Base-by-base conservation (phyloP, 2,329 filamentous ascomycete species). In the Aspergillus proliferans region DNA sequence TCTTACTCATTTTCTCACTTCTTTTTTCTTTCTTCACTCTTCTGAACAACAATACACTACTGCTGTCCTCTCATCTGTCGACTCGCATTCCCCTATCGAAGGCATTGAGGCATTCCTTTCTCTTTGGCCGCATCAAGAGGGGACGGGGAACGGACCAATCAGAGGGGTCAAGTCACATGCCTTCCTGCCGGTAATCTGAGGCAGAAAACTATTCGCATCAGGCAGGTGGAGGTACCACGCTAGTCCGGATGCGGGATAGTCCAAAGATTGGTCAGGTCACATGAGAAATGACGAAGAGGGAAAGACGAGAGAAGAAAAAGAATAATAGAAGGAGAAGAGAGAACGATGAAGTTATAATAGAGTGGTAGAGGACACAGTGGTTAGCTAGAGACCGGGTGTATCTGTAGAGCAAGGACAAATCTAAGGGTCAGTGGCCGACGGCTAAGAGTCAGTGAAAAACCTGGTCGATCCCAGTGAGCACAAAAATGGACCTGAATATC, bases 131-230 rank as follows among this genome's bases (percentile, higher is more conserved):
- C n/a, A 38, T 38, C 34, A 9, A 19, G 34, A 38, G 34, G 14
- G 34, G 34, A 38, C 14, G 15, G 26, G 26, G 34, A n/a, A 18
- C 34, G 6, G 34, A 3, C 34, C 34, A 38, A 38, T 38, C 34
- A 38, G 34, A 38, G n/a, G 9, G n/a, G 14, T 3, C 3, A 7
- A n/a, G 34, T 38, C 34, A 38, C 34, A 38, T 38, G 34, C 2
- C 5, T 9, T 3, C n/a, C 6, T 38, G 34, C 34, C 34, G 8
- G 34, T n/a, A 38, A 15, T 7, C 6, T n/a, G 57, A 54, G 50
- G 51, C 47, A 54, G 53, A 60, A 61, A 62, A 9, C n/a, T 18
- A 36, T n/a, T n/a, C 34, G 8, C 14, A 15, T n/a, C 14, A 36
- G n/a, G 34, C 34, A 36, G 34, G 34, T 36, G 34, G 34, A 36